Evolutionary conservation across 352 stramenopile species (phyloP), one percentile per base, ranked within the genome.

Genomic region (Globisporangium alternatum): DNA sequence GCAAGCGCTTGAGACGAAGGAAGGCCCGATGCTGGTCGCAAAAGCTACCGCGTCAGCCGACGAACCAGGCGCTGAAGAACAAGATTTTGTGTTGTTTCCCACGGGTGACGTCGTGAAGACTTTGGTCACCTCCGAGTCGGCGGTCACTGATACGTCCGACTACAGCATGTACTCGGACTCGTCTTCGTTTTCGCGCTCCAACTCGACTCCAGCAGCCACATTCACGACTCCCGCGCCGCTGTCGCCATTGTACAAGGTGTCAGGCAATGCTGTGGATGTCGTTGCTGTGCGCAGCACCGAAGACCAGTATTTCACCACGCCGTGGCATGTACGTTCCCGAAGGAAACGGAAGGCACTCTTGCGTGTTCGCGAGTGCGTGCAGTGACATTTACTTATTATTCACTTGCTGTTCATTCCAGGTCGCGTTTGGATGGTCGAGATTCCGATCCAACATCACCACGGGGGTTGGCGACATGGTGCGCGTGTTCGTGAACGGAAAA

Each of bases 231-330:
- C 60, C 35, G 64, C 74, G 35, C 31, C 59, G 21, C 12, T 66
- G 12, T 48, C 67, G 15, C 74, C 78, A n/a, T 56, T 72, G 64
- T 87, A 89, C 72, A 91, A 90, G 48, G 81, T 84, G 67, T 72
- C 77, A 5, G 86, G 86, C 44, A 94, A 94, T 69, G 82, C 83
- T 0, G 75, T 94, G 10, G 86, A 94, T 43, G 87, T 94, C 70
- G 83, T 94, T 33, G 80, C 82, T 13, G 86, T 87, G 9, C 78
- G 77, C 21, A 91, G 83, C 45, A 84, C 56, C 22, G 76, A 86
- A 13, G 69, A 81, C 37, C 66, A 81, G 28, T 77, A 81, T 39
- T 79, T 88, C 22, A 90, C 80, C 21, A 90, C 78, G n/a, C 81
- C 78, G 65, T 94, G 79, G 86, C 76, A 90, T 72, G 81, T 81